A percentile compares a stretch with the other conserved stretches of the same genome.
Evolutionary conservation across 2,329 filamentous ascomycete genomes (phyloP).

Genomic region (Aspergillus aculeatinus): DNA sequence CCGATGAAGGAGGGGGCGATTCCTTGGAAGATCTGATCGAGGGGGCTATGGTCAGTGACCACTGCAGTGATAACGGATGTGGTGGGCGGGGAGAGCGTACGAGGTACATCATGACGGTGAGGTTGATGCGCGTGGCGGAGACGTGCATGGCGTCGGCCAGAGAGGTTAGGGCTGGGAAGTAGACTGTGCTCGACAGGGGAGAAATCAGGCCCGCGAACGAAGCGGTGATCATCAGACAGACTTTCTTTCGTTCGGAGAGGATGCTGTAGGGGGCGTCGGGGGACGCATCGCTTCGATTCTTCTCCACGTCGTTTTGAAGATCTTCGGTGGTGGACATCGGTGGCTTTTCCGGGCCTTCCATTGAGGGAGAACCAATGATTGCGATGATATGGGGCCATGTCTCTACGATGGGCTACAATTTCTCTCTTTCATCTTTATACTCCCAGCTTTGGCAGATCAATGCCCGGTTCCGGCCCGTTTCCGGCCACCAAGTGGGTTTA

Average conservation of each 20-base stretch:
- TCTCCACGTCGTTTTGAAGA: not conserved
- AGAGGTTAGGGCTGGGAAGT: slow-evolving; percentile 31
- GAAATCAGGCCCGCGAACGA: slow-evolving; percentile 19
- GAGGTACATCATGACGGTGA: slow-evolving; percentile 52
- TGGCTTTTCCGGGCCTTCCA: not conserved
- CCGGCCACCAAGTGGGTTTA: not conserved
- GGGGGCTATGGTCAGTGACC: not conserved
- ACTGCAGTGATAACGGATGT: not conserved
- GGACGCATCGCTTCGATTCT: not conserved
- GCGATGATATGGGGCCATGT: not conserved
- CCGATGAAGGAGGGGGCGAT: slow-evolving; percentile 62
- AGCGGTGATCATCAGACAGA: slow-evolving; percentile 4
- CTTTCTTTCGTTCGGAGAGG: slow-evolving; percentile 5
- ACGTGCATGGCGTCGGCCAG: slow-evolving; percentile 40
- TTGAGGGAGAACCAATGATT: not conserved
- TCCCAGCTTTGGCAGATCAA: not conserved
- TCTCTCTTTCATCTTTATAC: not conserved
- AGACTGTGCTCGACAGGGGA: slow-evolving; percentile 31
- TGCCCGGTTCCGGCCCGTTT: slow-evolving; percentile 3
- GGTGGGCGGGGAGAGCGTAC: slow-evolving; percentile 22
- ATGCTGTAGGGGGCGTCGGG: slow-evolving; percentile 6
- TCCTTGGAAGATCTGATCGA: slow-evolving; percentile 55
- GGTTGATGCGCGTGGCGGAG: slow-evolving; percentile 43
- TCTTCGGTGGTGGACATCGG: not conserved
- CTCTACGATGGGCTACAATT: not conserved